phyloP scores from a whole-genome alignment of 768 basidiomycete species.

The Russula compacta region DNA sequence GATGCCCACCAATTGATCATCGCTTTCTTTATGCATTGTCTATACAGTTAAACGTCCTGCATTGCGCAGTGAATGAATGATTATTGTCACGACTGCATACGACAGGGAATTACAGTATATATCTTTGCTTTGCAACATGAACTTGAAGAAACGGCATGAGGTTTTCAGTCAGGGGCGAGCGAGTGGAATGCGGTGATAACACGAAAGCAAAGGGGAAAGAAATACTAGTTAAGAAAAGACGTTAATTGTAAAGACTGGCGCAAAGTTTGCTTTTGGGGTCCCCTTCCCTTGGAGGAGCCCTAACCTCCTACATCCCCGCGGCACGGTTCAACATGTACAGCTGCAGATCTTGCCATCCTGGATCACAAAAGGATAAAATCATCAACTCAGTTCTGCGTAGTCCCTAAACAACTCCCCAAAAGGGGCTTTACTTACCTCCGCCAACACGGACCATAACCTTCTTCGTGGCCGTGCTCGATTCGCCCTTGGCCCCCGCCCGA shows the following conservation, averaged over 20 bases:
- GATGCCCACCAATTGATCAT: slow-evolving; percentile 41
- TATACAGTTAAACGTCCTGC: background rate
- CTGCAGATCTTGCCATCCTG: slow-evolving; percentile 75
- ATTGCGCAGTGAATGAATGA: slow-evolving; percentile 2
- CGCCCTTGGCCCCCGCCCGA: slow-evolving; percentile 39
- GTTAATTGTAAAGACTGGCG: slow-evolving; percentile 9
- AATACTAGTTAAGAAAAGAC: background rate
- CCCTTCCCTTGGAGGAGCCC: background rate
- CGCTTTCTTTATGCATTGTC: background rate
- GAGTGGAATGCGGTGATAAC: slow-evolving; percentile 17
- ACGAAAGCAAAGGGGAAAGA: slow-evolving; percentile 8
- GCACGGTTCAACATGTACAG: slow-evolving; percentile 71
- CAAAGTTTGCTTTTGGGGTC: background rate
- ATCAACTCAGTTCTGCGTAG: background rate
- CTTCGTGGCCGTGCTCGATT: slow-evolving; percentile 42
- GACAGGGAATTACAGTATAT: slow-evolving; percentile 11
- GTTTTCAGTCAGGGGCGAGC: background rate
- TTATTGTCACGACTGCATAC: slow-evolving; percentile 14
- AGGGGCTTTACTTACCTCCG: slow-evolving; percentile 37
- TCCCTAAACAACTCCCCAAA: background rate
- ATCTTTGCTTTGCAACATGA: slow-evolving; percentile 10
- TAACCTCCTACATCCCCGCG: slow-evolving; percentile 45
- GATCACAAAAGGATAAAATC: background rate
- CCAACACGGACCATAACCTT: slow-evolving; percentile 91
- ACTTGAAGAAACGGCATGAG: slow-evolving; percentile 1